Evolutionary conservation across 768 basidiomycete species (phyloP).

Genomic region (Daedalea quercina): DNA sequence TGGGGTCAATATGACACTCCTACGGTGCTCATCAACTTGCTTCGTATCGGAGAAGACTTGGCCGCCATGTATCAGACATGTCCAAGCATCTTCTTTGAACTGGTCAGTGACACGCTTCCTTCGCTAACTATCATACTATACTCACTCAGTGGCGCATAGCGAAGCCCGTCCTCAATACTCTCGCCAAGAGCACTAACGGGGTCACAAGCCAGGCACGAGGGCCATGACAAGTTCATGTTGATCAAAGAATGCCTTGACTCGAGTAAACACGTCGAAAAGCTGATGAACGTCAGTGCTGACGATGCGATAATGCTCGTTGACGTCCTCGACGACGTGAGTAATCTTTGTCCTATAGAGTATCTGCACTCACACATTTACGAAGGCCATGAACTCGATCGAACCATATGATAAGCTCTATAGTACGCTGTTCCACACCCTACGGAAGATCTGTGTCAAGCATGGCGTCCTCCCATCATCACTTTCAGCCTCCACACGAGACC

Average conservation of each 20-base stretch:
- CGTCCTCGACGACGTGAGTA: neutral
- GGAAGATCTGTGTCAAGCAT: constrained; percentile 1
- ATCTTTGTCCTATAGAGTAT: neutral
- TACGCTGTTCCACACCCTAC: neutral
- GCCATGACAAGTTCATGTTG: neutral
- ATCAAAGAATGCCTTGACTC: neutral
- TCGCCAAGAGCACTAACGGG: neutral
- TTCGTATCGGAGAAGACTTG: neutral
- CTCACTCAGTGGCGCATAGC: neutral
- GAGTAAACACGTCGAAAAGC: neutral
- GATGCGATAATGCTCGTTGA: neutral
- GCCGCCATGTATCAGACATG: neutral
- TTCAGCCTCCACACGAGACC: neutral
- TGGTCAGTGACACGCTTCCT: neutral
- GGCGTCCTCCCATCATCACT: constrained; percentile 1
- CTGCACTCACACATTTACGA: neutral
- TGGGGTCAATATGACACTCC: neutral
- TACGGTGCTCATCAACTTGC: neutral
- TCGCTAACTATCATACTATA: neutral
- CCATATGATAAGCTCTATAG: neutral
- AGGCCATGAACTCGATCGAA: neutral
- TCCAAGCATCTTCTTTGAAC: neutral
- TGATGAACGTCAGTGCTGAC: neutral
- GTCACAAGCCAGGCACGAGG: neutral
- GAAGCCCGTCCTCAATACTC: neutral